Conservation (phyloP, 1,284 basidiomycete species). For the Ustilago cynodontis region DNA sequence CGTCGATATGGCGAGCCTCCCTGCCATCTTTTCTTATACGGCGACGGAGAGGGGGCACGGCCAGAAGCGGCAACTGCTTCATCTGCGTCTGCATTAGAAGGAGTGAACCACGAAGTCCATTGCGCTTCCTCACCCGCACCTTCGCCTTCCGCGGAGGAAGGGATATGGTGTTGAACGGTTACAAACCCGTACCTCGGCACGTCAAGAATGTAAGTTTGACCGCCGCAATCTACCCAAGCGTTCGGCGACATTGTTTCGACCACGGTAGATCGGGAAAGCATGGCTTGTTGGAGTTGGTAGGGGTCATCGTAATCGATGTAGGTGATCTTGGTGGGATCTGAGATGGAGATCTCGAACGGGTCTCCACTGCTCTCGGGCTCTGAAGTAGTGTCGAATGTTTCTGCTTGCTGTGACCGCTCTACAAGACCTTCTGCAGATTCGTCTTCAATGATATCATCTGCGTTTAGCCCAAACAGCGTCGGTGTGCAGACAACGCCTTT, state of each 20-base stretch:
- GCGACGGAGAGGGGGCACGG: neutral
- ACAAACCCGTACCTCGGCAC: constrained; percentile 80
- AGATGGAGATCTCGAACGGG: constrained; percentile 23
- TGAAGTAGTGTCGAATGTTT: neutral
- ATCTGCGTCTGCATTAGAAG: constrained; percentile 44
- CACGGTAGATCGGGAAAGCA: constrained; percentile 73
- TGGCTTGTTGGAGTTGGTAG: constrained; percentile 72
- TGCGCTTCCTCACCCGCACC: constrained; percentile 48
- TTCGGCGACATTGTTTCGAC: constrained; percentile 74
- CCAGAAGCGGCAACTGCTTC: constrained; percentile 43
- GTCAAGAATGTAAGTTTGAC: constrained; percentile 81
- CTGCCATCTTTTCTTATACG: neutral
- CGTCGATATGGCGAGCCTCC: constrained; percentile 49
- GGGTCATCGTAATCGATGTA: constrained; percentile 87
- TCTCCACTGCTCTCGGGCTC: constrained; percentile 7
- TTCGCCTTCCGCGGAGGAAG: constrained; percentile 21
- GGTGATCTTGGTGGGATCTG: constrained; percentile 74
- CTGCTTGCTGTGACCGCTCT: constrained; percentile 27
- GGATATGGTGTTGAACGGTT: constrained; percentile 75
- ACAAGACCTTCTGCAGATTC: constrained; percentile 40
- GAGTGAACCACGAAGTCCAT: constrained; percentile 41
- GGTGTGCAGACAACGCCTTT: constrained; percentile 84
- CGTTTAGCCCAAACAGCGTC: constrained; percentile 86
- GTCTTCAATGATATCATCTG: constrained; percentile 76
- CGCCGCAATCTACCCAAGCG: constrained; percentile 87